Evolutionary conservation across 176 grass and related monocot species (phyloP).

Genomic region (Saccharum officinarum): DNA sequence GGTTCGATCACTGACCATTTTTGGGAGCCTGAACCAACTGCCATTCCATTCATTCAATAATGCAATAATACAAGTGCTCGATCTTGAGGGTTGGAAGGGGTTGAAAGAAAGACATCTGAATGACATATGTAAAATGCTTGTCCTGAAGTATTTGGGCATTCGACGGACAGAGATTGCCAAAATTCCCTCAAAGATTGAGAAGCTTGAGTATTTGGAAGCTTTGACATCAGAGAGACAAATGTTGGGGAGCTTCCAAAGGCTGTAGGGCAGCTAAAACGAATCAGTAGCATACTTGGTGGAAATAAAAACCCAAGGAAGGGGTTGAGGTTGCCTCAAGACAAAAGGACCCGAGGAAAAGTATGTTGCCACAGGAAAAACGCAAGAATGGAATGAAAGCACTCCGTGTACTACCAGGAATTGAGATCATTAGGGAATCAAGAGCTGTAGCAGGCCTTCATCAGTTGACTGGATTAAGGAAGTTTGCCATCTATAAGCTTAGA

Average conservation of each 20-base stretch:
- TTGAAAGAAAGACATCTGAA: not conserved
- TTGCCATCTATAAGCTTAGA: constrained; percentile 1
- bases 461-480: not conserved
- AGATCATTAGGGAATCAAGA: not conserved
- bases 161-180: not conserved
- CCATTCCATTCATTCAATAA: constrained; percentile 12
- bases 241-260: not conserved
- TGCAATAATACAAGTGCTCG: constrained; percentile 17
- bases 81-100: constrained; percentile 24
- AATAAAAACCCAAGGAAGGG: not conserved
- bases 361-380: not conserved
- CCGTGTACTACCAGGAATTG: constrained; percentile 8
- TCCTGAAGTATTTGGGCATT: constrained; percentile 15
- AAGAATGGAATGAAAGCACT: constrained; percentile 8
- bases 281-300: constrained; percentile 24
- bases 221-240: constrained; percentile 10
- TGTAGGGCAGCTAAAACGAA: not conserved
- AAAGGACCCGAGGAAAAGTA: not conserved
- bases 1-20: constrained; percentile 7
- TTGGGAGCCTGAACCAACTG: not conserved
- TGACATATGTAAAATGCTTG: constrained; percentile 27
- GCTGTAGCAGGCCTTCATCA: constrained; percentile 11
- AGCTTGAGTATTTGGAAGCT: not conserved
- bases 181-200: not conserved
- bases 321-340: constrained; percentile 1